These are phyloP conservation scores for Theobroma grandiflorum DNA, from an alignment of 441 rosid species.

Conservation along the genomic window DNA sequence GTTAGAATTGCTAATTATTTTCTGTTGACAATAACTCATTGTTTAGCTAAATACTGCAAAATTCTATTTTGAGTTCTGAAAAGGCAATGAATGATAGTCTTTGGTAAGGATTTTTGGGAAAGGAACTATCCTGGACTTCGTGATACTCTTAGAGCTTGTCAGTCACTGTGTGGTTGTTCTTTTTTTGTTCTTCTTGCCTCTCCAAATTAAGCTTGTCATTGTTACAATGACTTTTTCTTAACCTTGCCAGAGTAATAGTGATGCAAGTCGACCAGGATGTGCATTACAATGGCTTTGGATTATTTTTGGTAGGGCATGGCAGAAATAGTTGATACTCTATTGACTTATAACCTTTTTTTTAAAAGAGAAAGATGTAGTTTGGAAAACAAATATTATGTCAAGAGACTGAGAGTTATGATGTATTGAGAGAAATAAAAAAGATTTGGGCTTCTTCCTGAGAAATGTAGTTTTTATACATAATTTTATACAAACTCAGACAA, in stretches of 20 bases:
- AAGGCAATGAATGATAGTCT: background rate
- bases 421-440: constrained; percentile 3
- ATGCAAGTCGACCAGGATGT: background rate
- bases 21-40: background rate
- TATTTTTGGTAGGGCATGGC: background rate
- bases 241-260: background rate
- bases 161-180: background rate
- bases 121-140: background rate
- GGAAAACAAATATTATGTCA: background rate
- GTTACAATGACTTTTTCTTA: background rate
- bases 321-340: constrained; percentile 11
- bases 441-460: constrained; percentile 10
- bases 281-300: background rate
- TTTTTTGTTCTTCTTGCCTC: background rate
- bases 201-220: constrained; percentile 15
- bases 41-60: background rate
- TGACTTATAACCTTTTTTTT: background rate
- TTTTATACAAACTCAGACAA: background rate
- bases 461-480: constrained; percentile 17
- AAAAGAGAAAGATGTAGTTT: background rate
- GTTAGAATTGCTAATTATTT: constrained; percentile 2
- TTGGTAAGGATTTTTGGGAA: background rate
- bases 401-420: constrained; percentile 6
- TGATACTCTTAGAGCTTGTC: background rate
- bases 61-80: constrained; percentile 5